A percentile compares a stretch with the other conserved stretches of the same genome.
These are phyloP conservation scores for Fusarium sp. DNA, from an alignment of 2,329 filamentous ascomycete species.

Conservation along the genomic window DNA sequence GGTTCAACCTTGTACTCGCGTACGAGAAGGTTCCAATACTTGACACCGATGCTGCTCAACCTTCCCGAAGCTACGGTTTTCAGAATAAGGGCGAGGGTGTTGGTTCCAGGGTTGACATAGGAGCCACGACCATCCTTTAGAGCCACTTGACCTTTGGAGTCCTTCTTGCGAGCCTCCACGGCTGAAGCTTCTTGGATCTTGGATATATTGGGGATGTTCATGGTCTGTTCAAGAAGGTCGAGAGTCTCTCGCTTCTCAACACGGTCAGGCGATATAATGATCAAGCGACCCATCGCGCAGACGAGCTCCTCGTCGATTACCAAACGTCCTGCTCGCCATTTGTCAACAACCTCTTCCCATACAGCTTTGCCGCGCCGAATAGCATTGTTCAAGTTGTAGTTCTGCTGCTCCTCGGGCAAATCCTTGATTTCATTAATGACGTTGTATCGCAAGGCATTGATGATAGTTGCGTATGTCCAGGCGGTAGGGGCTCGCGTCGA, in stretches of 20 bases:
- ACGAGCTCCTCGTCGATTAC: constrained; percentile 84
- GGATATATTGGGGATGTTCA: constrained; percentile 76
- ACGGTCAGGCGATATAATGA: constrained; percentile 74
- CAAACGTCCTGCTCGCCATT: constrained; percentile 81
- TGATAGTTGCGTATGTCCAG: constrained; percentile 84
- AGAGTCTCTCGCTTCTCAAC: constrained; percentile 80
- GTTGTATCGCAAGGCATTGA: constrained; percentile 77
- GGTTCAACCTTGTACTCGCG: constrained; percentile 74
- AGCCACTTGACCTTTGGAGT: constrained; percentile 10
- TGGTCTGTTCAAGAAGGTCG: constrained; percentile 84
- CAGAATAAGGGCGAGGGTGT: constrained; percentile 79
- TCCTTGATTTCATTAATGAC: constrained; percentile 46
- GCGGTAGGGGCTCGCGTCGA: constrained; percentile 73
- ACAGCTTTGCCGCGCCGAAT: constrained; percentile 79
- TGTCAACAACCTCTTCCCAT: constrained; percentile 85
- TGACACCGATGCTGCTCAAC: constrained; percentile 72
- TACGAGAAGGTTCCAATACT: constrained; percentile 85
- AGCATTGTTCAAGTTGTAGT: constrained; percentile 58
- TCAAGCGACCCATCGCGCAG: constrained; percentile 82
- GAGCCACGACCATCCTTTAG: constrained; percentile 37
- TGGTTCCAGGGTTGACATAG: constrained; percentile 64
- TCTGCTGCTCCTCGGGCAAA: constrained; percentile 51
- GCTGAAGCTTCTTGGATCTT: constrained; percentile 43
- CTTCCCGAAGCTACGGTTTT: constrained; percentile 73
- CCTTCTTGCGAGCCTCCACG: constrained; percentile 15